Base-by-base conservation (phyloP, 1,284 basidiomycete genomes). In the Pseudozyma hubeiensis region DNA sequence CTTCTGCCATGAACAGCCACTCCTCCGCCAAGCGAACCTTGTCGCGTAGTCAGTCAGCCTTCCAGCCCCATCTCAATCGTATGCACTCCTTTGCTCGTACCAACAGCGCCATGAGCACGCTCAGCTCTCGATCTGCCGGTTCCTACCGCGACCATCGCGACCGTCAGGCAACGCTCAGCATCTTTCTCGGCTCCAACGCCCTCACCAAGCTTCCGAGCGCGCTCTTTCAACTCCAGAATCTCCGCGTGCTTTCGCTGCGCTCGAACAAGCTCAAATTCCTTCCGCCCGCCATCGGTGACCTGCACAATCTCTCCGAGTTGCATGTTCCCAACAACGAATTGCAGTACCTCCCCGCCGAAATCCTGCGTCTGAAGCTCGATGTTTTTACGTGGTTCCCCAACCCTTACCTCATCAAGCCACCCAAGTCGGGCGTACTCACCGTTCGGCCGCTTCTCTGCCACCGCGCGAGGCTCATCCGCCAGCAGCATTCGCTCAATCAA, bases 381-480 rank as follows among this genome's bases (percentile, higher is more conserved):
- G 75, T 70, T 9, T 81, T 82, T 51, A 77, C 68, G 45, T 79
- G 73, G 66, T 75, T 77, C 53, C 81, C 81, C 7, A 83, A 83
- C 39, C 81, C 80, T 14, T 82, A 77, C 54, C 46, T 75, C 7
- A 37, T 57, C 54, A 73, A 79, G 44, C 67, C 69, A 1, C 59
- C 64, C 14, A 68, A 67, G 7, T 54, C 63, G 10, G 65, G 68
- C 35, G 48, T 64, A 0, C 68, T 64, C 34, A 75, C 66, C 4
- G 55, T 71, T 10, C 64, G 64, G 8, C 65, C 76, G 49, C 29
- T 61, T n/a, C 47, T 66, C 44, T 60, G 71, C 54, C 52, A 55
- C 19, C 45, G 63, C 45, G 57, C 54, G 17, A 45, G 47, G 24
- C 47, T 51, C 49, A 50, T 60, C 10, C 57, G 60, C 34, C 64